Base-by-base conservation (phyloP, 176 grass and related monocot genomes). In the Dendrocalamus sinicus region DNA sequence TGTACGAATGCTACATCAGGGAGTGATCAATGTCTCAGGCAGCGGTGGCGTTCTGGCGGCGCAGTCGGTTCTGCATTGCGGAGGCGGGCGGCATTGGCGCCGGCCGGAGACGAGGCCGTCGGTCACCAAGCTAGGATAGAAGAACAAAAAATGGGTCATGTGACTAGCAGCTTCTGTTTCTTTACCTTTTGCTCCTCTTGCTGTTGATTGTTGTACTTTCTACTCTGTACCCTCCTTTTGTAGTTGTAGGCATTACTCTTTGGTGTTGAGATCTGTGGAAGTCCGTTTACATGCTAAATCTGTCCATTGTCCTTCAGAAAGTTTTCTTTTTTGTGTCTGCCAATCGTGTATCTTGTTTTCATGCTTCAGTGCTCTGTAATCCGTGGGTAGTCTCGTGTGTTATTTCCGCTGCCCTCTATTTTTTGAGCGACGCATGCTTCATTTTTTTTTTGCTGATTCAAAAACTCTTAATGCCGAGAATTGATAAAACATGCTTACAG, bases 121-220 rank as follows among this genome's bases (percentile, higher is more conserved):
- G 3, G 7, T 70, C 12, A 11, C 61, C 67, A 41, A 55, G 44
- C 85, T 50, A 48, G 76, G 85, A 76, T 61, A 65, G 85, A 87
- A 61, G 85, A 81, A 75, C 16, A 40, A 50, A 54, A 73, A 80
- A 76, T 24, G 77, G 89, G 89, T 91, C 89, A 91, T 91, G 89
- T 91, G 45, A 53, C 41, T 70, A 91, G 89, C 89, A 91, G 85
- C 89, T 91, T 91, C 81, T 76, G 19, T 87, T 81, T 70, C 24
- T 82, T 24, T 72, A 35, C 30, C 7, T 52, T 12, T 19, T 78
- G 6, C 32, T 53, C 14, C 6, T 75, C 9, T 79, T 69, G 11
- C 40, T 40, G 35, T 23, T 54, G 12, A 73, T 28, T 41, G 35
- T 58, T n/a, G 46, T 50, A 30, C 43, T 65, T 50, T 39, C 1